Percentiles rank a stretch among this genome's conserved stretches.
phyloP scores from a whole-genome alignment of 805 yeast genomes.

The Schwanniomyces sp. region DNA sequence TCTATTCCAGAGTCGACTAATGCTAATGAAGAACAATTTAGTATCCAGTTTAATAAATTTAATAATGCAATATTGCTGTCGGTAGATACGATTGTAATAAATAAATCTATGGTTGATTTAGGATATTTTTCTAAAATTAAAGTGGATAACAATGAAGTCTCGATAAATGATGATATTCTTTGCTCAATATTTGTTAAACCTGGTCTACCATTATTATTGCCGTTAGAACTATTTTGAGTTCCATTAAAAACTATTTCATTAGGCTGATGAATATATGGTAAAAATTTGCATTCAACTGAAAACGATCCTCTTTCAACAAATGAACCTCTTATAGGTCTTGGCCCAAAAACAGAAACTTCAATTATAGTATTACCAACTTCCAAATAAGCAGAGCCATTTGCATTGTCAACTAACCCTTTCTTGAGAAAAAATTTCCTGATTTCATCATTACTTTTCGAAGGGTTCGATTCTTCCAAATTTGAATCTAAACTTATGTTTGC shows the following conservation, averaged over 20 bases:
- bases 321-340: slow-evolving; percentile 78
- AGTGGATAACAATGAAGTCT: slow-evolving; percentile 51
- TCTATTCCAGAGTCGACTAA: slow-evolving; percentile 85
- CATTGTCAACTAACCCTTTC: slow-evolving; percentile 65
- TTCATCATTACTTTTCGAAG: slow-evolving; percentile 14
- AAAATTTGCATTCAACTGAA: slow-evolving; percentile 57
- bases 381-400: slow-evolving; percentile 80
- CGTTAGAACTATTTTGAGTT: slow-evolving; percentile 13
- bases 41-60: slow-evolving; percentile 49
- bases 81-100: slow-evolving; percentile 62
- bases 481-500: slow-evolving; percentile 10
- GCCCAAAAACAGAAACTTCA: slow-evolving; percentile 80
- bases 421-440: slow-evolving; percentile 53
- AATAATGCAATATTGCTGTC: slow-evolving; percentile 30
- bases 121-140: slow-evolving; percentile 75
- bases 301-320: slow-evolving; percentile 66
- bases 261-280: slow-evolving; percentile 49
- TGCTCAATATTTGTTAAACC: slow-evolving; percentile 43
- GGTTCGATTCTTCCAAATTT: slow-evolving; percentile 8
- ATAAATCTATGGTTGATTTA: slow-evolving; percentile 82
- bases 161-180: slow-evolving; percentile 51
- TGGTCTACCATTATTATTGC: slow-evolving; percentile 24
- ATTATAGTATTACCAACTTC: slow-evolving; percentile 65
- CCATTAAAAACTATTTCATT: slow-evolving; percentile 28
- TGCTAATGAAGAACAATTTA: slow-evolving; percentile 70